Evolutionary conservation across 2,329 filamentous ascomycete species (phyloP), one percentile per base, ranked within the genome.

Genomic region (Aspergillus carbonarius): DNA sequence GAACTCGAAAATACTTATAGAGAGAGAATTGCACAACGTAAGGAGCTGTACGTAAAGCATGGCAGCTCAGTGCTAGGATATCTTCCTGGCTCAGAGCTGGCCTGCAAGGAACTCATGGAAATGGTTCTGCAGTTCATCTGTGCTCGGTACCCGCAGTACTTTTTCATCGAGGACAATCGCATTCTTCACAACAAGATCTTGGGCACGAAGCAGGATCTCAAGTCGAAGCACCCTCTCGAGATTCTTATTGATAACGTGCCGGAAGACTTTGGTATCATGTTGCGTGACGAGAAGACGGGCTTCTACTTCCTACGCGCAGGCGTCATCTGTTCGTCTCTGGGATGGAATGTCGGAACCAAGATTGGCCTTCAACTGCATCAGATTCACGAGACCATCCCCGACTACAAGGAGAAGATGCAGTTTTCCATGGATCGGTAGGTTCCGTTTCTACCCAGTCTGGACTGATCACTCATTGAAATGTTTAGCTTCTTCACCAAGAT

Each of bases 371-470:
- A 83, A 20, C 77, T 96, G 13, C 80, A 87, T 10, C 83, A 86
- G 58, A 93, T 96, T 60, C 92, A 96, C 70, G 76, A 76, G 1
- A 81, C 83, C 0, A 88, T 96, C 20, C 91, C 92, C 0, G 90
- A 95, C 67, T 96, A 93, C 72, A 90, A 90, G 64, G 88, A 91
- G 71, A 96, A 93, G 78, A 92, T 96, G 89, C 84, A 89, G 37
- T 89, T 92, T 63, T 92, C 89, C 40, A 93, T 96, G 88, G 91
- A 96, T 68, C 82, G 90, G 84, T 91, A 76, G 52, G 82, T 69
- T 27, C 13, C 13, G 10, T 37, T 25, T 18, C 23, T 12, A 13
- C 4, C 5, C 6, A 6, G 1, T 25, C n/a, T 10, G n/a, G 23
- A 27, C 7, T 2, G 32, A 27, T 54, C 40, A 18, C 44, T 47